phyloP scores from a whole-genome alignment of 169 alveolate genomes.

The Plasmodium ovale region DNA sequence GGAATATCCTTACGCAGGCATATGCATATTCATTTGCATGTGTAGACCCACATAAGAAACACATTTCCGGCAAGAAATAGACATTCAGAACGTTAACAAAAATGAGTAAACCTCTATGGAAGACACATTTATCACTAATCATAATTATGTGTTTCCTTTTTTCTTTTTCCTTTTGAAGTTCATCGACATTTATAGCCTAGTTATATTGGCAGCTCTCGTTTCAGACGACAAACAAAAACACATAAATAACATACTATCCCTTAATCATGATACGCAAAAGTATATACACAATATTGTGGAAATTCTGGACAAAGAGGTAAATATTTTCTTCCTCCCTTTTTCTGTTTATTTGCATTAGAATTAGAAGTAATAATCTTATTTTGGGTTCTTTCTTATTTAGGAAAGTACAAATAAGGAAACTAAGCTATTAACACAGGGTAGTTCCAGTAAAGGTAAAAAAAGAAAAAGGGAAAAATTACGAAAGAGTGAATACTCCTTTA shows the following conservation, averaged over 20 bases:
- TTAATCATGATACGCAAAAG: conserved; percentile 75
- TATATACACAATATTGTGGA: conserved; percentile 69
- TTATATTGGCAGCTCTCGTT: conserved; percentile 70
- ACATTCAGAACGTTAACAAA: no score
- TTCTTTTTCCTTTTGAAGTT: conserved; percentile 28
- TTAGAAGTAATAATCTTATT: background rate
- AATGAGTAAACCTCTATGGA: background rate
- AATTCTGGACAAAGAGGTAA: conserved; percentile 63
- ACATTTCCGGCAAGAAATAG: background rate
- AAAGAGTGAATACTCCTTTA: no score
- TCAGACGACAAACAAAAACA: conserved; percentile 74
- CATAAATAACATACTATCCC: conserved; percentile 58
- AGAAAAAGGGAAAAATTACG: background rate
- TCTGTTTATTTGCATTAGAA: background rate
- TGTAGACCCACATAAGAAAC: no score
- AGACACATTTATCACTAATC: background rate
- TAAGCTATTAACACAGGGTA: conserved; percentile 13
- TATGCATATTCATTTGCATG: no score
- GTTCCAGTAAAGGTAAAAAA: conserved; percentile 41
- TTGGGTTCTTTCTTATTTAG: conserved; percentile 7
- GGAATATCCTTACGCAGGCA: background rate
- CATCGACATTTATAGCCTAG: conserved; percentile 67
- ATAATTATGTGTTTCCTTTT: background rate
- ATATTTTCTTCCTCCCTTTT: background rate
- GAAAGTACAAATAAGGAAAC: conserved; percentile 38